These are phyloP conservation scores for Plenodomus tracheiphilus DNA, from an alignment of 2,329 filamentous ascomycete genomes.

Conservation along the genomic window DNA sequence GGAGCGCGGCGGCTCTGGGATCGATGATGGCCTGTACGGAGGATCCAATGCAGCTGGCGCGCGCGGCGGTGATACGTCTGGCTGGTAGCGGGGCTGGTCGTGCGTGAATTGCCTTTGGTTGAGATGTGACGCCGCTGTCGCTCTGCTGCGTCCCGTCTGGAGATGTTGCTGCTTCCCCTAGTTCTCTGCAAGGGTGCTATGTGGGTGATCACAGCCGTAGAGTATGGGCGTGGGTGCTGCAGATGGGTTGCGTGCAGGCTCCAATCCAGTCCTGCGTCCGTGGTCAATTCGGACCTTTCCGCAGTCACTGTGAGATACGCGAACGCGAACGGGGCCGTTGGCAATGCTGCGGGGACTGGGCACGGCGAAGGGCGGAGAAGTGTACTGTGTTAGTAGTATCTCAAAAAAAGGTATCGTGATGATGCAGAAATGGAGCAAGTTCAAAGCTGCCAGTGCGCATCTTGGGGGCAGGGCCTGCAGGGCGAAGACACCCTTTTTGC, in stretches of 20 bases:
- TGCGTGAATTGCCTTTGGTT: constrained; percentile 13
- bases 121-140: constrained; percentile 33
- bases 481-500: constrained; percentile 9
- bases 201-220: too few relatives aligned
- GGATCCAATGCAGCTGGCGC: neutral
- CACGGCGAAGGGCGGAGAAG: too few relatives aligned
- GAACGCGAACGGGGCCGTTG: neutral
- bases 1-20: neutral
- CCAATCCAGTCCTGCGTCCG: neutral
- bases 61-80: constrained; percentile 19
- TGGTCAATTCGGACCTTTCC: neutral
- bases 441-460: neutral
- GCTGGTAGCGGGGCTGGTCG: constrained; percentile 12
- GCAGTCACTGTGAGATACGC: neutral
- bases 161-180: constrained; percentile 24
- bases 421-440: neutral
- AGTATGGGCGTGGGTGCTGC: too few relatives aligned
- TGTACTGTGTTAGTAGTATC: too few relatives aligned
- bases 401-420: neutral
- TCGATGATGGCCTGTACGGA: constrained; percentile 1
- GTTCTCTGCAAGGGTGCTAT: neutral
- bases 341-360: neutral
- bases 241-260: neutral
- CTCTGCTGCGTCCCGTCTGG: constrained; percentile 23
- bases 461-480: neutral